Conservation (phyloP, 2,329 filamentous ascomycete species). For the Neofusicoccum sp. region DNA sequence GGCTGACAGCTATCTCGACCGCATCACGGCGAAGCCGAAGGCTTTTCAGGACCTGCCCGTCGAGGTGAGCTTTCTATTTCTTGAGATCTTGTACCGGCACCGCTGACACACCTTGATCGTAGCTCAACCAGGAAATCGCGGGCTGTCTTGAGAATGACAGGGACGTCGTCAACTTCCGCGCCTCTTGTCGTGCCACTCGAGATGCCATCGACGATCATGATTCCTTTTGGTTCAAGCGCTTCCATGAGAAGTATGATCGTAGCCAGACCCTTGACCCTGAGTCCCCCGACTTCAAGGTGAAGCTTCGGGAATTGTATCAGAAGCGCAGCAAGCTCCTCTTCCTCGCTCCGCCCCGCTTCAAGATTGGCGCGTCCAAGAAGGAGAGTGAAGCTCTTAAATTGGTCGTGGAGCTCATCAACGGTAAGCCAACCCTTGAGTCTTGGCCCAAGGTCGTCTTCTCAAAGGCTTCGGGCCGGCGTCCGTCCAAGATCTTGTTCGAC, state of each 20-base stretch:
- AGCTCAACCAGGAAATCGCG: conserved; percentile 48
- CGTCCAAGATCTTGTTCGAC: neutral
- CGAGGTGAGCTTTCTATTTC: conserved; percentile 28
- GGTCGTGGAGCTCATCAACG: conserved; percentile 47
- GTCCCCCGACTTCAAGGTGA: conserved; percentile 28
- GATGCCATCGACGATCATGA: conserved; percentile 45
- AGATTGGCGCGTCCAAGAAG: conserved; percentile 25
- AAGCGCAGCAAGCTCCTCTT: neutral
- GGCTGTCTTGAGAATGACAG: conserved; percentile 42
- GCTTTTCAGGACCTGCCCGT: conserved; percentile 29
- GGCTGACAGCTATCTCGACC: neutral
- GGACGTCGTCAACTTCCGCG: conserved; percentile 47
- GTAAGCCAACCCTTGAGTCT: conserved; percentile 34
- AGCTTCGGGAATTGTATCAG: conserved; percentile 43
- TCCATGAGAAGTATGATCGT: conserved; percentile 46
- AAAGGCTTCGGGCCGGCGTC: too few relatives aligned
- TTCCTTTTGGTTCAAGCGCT: conserved; percentile 53
- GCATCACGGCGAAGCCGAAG: conserved; percentile 10
- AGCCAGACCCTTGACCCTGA: conserved; percentile 11
- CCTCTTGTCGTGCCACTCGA: conserved; percentile 43
- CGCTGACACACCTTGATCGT: neutral
- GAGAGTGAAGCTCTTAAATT: conserved; percentile 42
- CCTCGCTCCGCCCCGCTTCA: conserved; percentile 30
- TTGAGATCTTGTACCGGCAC: neutral
- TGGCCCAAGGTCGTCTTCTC: too few relatives aligned